Base-by-base conservation (phyloP, 1,139 yeast species). In the Scheffersomyces illinoinensis region DNA sequence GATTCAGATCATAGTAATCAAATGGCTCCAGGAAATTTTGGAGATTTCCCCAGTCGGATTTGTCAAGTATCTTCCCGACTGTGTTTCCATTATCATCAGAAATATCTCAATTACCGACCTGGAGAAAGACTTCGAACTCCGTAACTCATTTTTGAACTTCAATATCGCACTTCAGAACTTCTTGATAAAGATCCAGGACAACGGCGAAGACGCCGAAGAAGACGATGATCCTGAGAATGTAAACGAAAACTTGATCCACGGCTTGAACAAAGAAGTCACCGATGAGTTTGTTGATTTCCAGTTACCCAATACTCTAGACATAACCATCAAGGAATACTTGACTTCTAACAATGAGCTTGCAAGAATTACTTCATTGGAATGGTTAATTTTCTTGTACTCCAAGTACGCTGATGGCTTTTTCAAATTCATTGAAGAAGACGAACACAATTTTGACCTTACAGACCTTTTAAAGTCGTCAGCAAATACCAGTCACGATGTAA, bases 401-500 rank as follows among this genome's bases (percentile, higher is more conserved):
- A 88, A 88, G 64, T 89, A 89, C 52, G 91, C 96, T 0, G 76
- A 83, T 33, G 82, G 85, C 66, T 85, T 86, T 67, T 80, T 85
- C 64, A 86, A 81, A 69, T 88, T 68, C 47, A 69, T 74, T 17
- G 68, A 68, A 19, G 73, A 69, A 5, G 70, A 61, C 14, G 67
- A 64, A 53, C 57, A 62, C 51, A 57, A 61, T 21, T 74, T 80
- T 61, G 90, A 93, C 53, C 87, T 93, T 64, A 88, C 91, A 3
- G 91, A 93, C 0, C 78, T 95, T 54, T 78, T 96, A 57, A 89
- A 88, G 68, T 91, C 97, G 0, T 79, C 95, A 14, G 87, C 93
- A 3, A 97, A 93, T 68, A 90, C 97, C 4, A 91, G 96, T 60
- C 92, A 91, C 62, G 89, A 88, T 59, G 97, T 95, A 1, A 91